phyloP scores from a whole-genome alignment of 441 rosid species.

The Gossypium schwendimanii region DNA sequence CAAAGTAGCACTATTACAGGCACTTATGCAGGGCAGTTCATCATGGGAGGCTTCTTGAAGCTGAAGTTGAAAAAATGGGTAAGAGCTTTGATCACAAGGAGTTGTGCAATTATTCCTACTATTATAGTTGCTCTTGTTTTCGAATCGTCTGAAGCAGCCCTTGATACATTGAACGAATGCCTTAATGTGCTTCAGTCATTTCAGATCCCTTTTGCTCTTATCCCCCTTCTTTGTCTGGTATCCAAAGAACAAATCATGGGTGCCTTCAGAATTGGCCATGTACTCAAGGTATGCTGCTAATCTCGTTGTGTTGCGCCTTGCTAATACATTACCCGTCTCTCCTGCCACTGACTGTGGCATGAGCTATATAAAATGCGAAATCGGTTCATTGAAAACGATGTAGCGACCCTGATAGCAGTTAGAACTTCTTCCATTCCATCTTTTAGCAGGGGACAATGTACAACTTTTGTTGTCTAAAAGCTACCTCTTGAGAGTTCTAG shows the following conservation, averaged over 20 bases:
- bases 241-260: slow-evolving; percentile 83
- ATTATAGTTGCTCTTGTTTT: slow-evolving; percentile 65
- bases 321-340: not conserved
- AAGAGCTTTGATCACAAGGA: slow-evolving; percentile 79
- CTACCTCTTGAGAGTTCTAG: too few species aligned
- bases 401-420: too few species aligned
- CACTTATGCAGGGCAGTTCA: slow-evolving; percentile 87
- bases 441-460: too few species aligned
- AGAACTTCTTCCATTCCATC: too few species aligned
- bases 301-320: not conserved
- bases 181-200: slow-evolving; percentile 79
- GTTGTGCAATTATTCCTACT: slow-evolving; percentile 76
- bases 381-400: too few species aligned
- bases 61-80: slow-evolving; percentile 78
- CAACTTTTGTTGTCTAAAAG: too few species aligned
- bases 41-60: slow-evolving; percentile 87
- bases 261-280: slow-evolving; percentile 53
- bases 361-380: too few species aligned
- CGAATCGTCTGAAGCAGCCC: slow-evolving; percentile 50
- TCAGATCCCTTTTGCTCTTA: slow-evolving; percentile 82
- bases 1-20: slow-evolving; percentile 89
- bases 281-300: slow-evolving; percentile 46
- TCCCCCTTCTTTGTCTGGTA: slow-evolving; percentile 69
- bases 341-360: too few species aligned
- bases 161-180: slow-evolving; percentile 79